Evolutionary conservation across 2,329 filamentous ascomycete genomes (phyloP).

Genomic region (Sporothrix humicola): DNA sequence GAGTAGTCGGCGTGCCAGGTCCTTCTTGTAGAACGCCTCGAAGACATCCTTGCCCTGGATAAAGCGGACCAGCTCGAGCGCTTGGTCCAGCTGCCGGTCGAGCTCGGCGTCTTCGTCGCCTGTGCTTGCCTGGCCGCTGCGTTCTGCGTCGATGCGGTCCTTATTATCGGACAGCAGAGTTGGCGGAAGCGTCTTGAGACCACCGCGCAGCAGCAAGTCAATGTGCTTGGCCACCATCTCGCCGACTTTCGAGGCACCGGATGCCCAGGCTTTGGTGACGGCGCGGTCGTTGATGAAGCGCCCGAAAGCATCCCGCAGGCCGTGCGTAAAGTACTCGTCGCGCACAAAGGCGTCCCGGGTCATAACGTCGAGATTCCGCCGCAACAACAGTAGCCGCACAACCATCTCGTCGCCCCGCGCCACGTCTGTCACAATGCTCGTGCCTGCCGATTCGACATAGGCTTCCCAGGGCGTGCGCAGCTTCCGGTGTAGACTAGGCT

Average conservation of each 20-base stretch:
- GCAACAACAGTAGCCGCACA: slow-evolving; percentile 77
- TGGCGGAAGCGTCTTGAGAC: slow-evolving; percentile 79
- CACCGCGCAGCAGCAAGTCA: slow-evolving; percentile 84
- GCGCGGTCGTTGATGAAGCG: slow-evolving; percentile 87
- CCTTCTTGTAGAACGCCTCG: slow-evolving; percentile 99
- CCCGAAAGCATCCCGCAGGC: slow-evolving; percentile 83
- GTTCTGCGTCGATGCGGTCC: slow-evolving; percentile 63
- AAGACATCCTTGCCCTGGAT: slow-evolving; percentile 98
- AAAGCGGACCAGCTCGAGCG: slow-evolving; percentile 92
- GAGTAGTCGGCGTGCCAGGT: slow-evolving; percentile 84
- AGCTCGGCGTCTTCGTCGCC: slow-evolving; percentile 91
- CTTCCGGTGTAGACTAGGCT: slow-evolving; percentile 71
- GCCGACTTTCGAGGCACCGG: slow-evolving; percentile 89
- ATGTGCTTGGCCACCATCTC: slow-evolving; percentile 99
- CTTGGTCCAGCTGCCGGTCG: slow-evolving; percentile 88
- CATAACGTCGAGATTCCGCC: slow-evolving; percentile 76
- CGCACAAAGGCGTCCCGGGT: slow-evolving; percentile 77
- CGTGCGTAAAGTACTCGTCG: slow-evolving; percentile 77
- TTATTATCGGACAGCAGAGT: slow-evolving; percentile 67
- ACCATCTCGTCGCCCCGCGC: slow-evolving; percentile 86
- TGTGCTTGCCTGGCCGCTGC: slow-evolving; percentile 67
- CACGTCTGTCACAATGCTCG: slow-evolving; percentile 78
- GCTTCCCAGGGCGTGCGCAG: slow-evolving; percentile 75
- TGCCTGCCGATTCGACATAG: slow-evolving; percentile 79
- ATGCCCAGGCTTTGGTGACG: slow-evolving; percentile 72